Evolutionary conservation across 169 alveolate species (phyloP).

Genomic region (Eimeria zaria): DNA sequence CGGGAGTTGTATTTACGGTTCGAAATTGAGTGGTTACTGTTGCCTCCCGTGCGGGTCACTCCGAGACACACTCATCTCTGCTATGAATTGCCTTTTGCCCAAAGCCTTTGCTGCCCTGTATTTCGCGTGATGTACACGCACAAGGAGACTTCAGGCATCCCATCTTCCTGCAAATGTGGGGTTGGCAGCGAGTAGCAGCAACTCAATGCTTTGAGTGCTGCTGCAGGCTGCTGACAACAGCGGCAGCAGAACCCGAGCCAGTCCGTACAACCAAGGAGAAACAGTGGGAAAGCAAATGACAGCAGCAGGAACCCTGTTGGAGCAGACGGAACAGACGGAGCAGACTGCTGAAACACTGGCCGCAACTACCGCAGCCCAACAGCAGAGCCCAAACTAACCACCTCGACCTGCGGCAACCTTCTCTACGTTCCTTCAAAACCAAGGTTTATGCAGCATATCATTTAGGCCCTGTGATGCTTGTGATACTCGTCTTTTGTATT

Average conservation of each 20-base stretch:
- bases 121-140: not conserved
- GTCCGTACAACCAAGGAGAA: not conserved
- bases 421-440: not conserved
- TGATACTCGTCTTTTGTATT: conserved; percentile 6
- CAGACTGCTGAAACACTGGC: not conserved
- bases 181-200: not conserved
- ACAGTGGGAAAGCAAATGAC: not conserved
- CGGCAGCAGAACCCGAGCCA: not conserved
- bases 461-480: not conserved
- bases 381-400: not conserved
- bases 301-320: not conserved
- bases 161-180: not conserved
- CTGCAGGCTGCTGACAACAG: not conserved
- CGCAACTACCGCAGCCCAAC: not conserved
- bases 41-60: not conserved
- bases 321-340: not conserved
- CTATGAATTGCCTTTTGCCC: not conserved
- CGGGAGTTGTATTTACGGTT: not conserved
- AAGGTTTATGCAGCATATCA: not conserved
- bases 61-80: not conserved
- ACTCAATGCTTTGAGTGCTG: not conserved
- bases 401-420: not conserved
- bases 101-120: not conserved
- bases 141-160: not conserved
- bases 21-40: not conserved